phyloP scores from a whole-genome alignment of 768 basidiomycete genomes.

The Suillus hirtellus region DNA sequence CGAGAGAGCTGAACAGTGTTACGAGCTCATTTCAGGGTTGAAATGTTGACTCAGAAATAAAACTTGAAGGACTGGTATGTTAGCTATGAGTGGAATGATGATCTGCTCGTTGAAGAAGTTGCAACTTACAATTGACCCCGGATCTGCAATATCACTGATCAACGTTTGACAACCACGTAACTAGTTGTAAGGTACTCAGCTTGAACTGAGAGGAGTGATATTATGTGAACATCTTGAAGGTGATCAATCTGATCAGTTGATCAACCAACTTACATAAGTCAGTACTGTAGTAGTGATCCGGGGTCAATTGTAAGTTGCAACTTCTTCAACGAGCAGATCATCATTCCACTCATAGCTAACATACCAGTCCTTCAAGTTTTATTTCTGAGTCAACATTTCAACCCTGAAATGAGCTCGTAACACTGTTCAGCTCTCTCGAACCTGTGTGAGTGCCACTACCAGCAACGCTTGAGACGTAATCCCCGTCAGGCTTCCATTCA shows the following conservation, averaged over 20 bases:
- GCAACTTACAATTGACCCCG: neutral
- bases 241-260: no score
- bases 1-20: neutral
- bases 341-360: neutral
- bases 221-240: no score
- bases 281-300: no score
- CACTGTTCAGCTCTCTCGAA: neutral
- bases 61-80: neutral
- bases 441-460: neutral
- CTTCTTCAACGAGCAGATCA: no score
- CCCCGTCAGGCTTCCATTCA: neutral
- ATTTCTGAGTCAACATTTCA: neutral
- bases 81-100: neutral
- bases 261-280: no score
- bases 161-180: neutral
- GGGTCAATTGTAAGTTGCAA: no score
- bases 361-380: neutral
- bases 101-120: neutral
- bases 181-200: neutral
- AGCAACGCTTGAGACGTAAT: neutral
- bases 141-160: neutral
- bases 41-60: neutral
- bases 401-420: neutral
- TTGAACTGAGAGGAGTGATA: no score
- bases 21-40: neutral